A percentile compares a stretch with the other conserved stretches of the same genome.
phyloP scores from a whole-genome alignment of 768 basidiomycete species.

The Lactarius trivialis region DNA sequence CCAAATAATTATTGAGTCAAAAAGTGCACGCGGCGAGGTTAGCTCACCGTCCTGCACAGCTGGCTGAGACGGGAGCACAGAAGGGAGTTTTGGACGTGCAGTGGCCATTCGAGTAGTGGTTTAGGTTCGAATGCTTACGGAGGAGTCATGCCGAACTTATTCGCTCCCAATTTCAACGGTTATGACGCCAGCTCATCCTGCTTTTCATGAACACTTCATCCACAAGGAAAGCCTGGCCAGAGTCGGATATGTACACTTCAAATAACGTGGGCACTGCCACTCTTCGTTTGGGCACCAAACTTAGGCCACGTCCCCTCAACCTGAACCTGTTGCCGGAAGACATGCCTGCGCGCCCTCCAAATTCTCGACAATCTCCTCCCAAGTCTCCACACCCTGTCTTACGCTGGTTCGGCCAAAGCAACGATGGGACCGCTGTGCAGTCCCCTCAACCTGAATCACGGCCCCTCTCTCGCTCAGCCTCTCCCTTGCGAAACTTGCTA shows the following conservation, averaged over 20 bases:
- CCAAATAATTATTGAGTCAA: not conserved
- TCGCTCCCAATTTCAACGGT: not conserved
- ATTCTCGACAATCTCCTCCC: constrained; percentile 12
- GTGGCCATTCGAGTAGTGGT: not conserved
- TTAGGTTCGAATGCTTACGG: not conserved
- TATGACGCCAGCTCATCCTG: not conserved
- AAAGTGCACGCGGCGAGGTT: not conserved
- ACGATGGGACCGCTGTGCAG: constrained; percentile 36
- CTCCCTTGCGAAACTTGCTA: constrained; percentile 30
- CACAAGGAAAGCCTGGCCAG: not conserved
- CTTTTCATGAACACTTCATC: not conserved
- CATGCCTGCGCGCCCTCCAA: constrained; percentile 17
- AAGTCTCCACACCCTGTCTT: constrained; percentile 31
- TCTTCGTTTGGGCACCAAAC: not conserved
- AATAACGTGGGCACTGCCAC: constrained; percentile 11
- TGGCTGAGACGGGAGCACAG: constrained; percentile 21
- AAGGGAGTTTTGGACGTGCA: constrained; percentile 22
- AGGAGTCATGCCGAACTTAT: not conserved
- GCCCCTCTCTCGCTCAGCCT: constrained; percentile 15
- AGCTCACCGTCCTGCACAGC: constrained; percentile 22
- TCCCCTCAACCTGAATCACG: constrained; percentile 1
- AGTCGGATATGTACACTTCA: constrained; percentile 8
- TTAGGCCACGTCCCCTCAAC: not conserved
- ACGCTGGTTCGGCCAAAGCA: constrained; percentile 40
- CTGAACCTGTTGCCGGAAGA: not conserved